Conservation (phyloP, 305 asterid genomes). For the Fraxinus baroniana region DNA sequence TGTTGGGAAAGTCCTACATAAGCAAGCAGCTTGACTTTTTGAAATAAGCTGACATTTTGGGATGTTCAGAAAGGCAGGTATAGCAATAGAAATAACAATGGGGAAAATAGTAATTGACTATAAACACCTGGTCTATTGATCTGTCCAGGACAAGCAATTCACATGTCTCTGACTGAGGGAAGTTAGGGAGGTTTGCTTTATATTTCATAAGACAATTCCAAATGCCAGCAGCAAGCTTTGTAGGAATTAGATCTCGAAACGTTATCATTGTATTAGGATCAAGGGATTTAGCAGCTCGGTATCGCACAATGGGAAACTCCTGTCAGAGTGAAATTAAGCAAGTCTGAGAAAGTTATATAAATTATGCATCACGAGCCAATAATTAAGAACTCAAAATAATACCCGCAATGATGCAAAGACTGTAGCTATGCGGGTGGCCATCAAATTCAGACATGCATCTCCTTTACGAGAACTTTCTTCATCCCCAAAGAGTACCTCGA, state of each 20-base stretch:
- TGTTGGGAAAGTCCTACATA: neutral
- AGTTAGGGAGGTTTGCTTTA: slow-evolving; percentile 75
- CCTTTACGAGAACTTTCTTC: slow-evolving; percentile 85
- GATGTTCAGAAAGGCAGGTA: slow-evolving; percentile 2
- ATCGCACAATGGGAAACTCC: slow-evolving; percentile 96
- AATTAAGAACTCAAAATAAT: slow-evolving; percentile 24
- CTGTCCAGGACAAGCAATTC: slow-evolving; percentile 94
- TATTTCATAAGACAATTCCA: slow-evolving; percentile 92
- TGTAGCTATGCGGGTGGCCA: slow-evolving; percentile 94
- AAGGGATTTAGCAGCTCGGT: slow-evolving; percentile 92
- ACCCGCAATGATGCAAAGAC: slow-evolving; percentile 93
- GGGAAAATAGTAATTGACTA: neutral
- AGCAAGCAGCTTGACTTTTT: neutral
- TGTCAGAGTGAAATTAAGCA: slow-evolving; percentile 40
- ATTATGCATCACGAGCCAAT: slow-evolving; percentile 6
- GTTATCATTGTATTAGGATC: slow-evolving; percentile 94
- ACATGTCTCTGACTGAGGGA: slow-evolving; percentile 94
- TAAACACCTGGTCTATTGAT: slow-evolving; percentile 90
- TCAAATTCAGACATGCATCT: slow-evolving; percentile 74
- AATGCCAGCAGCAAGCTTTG: slow-evolving; percentile 95
- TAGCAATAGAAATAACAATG: neutral
- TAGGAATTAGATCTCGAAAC: slow-evolving; percentile 90
- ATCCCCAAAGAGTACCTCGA: slow-evolving; percentile 94
- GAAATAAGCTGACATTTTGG: neutral
- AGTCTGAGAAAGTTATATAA: slow-evolving; percentile 2